Base-by-base conservation (phyloP, 2,329 filamentous ascomycete genomes). In the Alternaria triticimaculans region DNA sequence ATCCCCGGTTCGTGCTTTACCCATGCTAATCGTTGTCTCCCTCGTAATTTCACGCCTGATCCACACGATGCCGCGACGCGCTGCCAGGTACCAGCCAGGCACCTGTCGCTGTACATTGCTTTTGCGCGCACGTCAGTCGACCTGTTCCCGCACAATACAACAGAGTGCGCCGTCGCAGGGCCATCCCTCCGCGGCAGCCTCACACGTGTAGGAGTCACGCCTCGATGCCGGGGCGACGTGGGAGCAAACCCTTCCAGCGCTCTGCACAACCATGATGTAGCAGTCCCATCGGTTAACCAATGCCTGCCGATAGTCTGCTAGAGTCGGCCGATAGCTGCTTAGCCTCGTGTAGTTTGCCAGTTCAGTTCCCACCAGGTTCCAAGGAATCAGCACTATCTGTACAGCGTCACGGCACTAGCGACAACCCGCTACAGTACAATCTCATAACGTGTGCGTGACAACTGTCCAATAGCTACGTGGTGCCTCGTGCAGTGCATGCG, bases 41-140 rank as follows among this genome's bases (percentile, higher is more conserved):
- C 59, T 62, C 63, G 30, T 61, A 58, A 67, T 67, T 63, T 65
- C 63, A 58, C 58, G 26, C 57, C 55, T 50, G 58, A 55, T 44
- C 62, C 55, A 62, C 51, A 53, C 58, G 26, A 46, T 56, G 58
- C 45, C 46, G 30, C 44, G 54, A 48, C 44, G 58, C 58, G 53
- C 59, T 62, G 54, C 55, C 37, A 41, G 25, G 55, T 46, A 51
- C 62, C 58, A 54, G 51, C 58, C 53, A 53, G 37, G 37, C 30
- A 50, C 41, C 18, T 23, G 48, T 33, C 30, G 33, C 48, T 28
- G 20, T 54, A 14, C 9, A 8, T 41, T 41, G 37, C 37, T 41
- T 41, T 41, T 41, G 37, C 37, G 37, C 21, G 20, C 25, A 25
- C 45, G n/a, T 30, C 41, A 14, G 30, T 23, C 30, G 30, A 14